Conservation (phyloP, 371 early-diverging fungal species). For the Apophysomyces sp. region DNA sequence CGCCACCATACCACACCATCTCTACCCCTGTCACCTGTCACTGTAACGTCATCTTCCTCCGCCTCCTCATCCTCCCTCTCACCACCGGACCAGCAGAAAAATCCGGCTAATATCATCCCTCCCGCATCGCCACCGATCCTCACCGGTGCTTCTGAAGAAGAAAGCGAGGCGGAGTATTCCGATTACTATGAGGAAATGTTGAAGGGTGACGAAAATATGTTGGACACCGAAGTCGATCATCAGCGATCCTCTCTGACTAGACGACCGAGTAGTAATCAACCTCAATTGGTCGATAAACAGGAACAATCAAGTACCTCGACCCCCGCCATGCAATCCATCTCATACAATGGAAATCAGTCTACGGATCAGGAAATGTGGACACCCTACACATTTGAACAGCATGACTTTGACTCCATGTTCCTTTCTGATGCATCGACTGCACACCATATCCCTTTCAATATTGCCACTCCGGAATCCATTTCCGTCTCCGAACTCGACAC, state of each 20-base stretch:
- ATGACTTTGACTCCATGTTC: slow-evolving; percentile 46
- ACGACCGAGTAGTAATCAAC: slow-evolving; percentile 15
- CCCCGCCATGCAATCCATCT: background rate
- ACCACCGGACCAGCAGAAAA: slow-evolving; percentile 4
- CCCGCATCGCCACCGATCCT: slow-evolving; percentile 5
- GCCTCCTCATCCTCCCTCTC: slow-evolving; percentile 12
- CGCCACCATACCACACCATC: slow-evolving; percentile 10
- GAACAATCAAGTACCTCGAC: background rate
- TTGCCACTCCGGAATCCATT: slow-evolving; percentile 48
- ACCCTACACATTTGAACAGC: slow-evolving; percentile 38
- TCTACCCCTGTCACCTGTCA: slow-evolving; percentile 4
- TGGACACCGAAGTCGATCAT: slow-evolving; percentile 22
- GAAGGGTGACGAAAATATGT: slow-evolving; percentile 47
- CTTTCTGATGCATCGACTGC: slow-evolving; percentile 27
- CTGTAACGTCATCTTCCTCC: slow-evolving; percentile 2
- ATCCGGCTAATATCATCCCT: background rate
- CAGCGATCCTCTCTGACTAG: slow-evolving; percentile 1
- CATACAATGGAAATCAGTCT: background rate
- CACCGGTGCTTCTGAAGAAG: slow-evolving; percentile 21
- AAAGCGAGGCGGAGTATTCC: slow-evolving; percentile 51
- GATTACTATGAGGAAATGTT: slow-evolving; percentile 63
- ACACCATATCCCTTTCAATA: slow-evolving; percentile 29
- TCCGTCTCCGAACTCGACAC: slow-evolving; percentile 46
- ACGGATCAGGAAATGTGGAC: slow-evolving; percentile 48
- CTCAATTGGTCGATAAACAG: background rate